Base-by-base conservation (phyloP, 768 basidiomycete genomes). In the Infundibulicybe gibba region DNA sequence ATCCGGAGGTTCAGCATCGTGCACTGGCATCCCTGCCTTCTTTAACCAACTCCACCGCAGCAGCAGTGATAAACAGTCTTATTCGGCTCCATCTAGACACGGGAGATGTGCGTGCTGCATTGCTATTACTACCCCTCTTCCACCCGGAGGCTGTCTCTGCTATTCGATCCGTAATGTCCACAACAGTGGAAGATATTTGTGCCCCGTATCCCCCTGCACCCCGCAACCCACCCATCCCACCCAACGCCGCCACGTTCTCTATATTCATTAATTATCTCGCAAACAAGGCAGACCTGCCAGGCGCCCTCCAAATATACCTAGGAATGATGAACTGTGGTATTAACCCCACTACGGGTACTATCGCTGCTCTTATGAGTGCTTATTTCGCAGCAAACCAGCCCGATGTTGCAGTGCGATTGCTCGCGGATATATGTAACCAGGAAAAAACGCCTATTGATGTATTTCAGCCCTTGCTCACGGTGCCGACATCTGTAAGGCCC, bases 51-150 rank as follows among this genome's bases (percentile, higher is more conserved):
- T 61, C 52, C 3, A 63, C 65, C 1, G 25, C 77, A 34, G 77
- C 80, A n/a, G 61, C 63, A 21, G 71, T 81, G n/a, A 58, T 90
- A 60, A 91, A 91, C 71, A 74, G 74, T 49, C 66, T 90, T n/a
- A 70, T 89, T 38, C 78, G 78, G 51, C 71, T 82, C 34, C 71
- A 76, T 39, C 59, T 91, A 34, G 82, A 84, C 56, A 59, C 66
- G 25, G 62, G 68, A 54, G 80, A 90, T 63, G 48, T 79, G 43
- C 37, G 60, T 33, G 70, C 69, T 17, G 75, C 77, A 4, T 52
- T 73, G 16, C 68, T 66, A 44, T 61, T 84, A 19, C 61, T 87
- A 19, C 69, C 73, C 11, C 56, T 74, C 41, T 82, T 85, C 70
- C 57, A 70, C 40, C 50, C 49, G 41, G 31, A 48, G 33, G 51